Percentiles rank a stretch among this genome's conserved stretches.
Evolutionary conservation across 1,139 yeast species (phyloP).

Genomic region (Sugiyamaella japonica): DNA sequence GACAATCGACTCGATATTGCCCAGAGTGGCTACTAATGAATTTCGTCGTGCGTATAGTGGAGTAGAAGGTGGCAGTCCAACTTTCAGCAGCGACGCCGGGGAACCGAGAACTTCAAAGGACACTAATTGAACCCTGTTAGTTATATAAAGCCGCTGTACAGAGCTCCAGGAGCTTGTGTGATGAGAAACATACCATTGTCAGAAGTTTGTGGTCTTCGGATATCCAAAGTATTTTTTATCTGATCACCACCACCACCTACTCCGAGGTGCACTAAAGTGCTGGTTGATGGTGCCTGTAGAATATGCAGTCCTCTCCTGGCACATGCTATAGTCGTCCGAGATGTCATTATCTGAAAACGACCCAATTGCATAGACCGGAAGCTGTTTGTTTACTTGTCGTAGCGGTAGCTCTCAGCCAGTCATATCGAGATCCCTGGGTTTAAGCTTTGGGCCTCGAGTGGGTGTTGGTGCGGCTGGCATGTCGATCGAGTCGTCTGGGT

Average conservation of each 20-base stretch:
- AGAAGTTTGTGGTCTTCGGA: constrained; percentile 8
- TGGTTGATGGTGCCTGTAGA: constrained; percentile 21
- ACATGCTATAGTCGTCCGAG: not conserved
- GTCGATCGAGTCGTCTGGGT: not conserved
- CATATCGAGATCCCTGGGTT: not conserved
- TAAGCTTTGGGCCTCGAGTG: not conserved
- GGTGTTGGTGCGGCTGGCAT: not conserved
- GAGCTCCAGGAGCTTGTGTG: not conserved
- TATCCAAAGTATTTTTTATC: constrained; percentile 14
- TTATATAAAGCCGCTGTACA: no score
- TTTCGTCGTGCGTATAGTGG: constrained; percentile 48
- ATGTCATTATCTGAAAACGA: not conserved
- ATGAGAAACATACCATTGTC: constrained; percentile 8
- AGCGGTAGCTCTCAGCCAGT: constrained; percentile 4
- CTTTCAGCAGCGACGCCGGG: constrained; percentile 44
- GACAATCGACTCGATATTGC: constrained; percentile 36
- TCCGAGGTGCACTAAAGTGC: constrained; percentile 19
- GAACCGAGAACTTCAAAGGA: constrained; percentile 41
- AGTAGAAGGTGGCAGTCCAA: constrained; percentile 52
- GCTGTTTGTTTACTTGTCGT: not conserved
- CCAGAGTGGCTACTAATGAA: constrained; percentile 49
- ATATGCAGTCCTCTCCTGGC: constrained; percentile 19
- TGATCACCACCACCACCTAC: constrained; percentile 16
- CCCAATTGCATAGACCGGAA: not conserved
- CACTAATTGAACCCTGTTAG: constrained; percentile 2